Base-by-base conservation (phyloP, 768 basidiomycete species). In the Auriscalpium microsporum region DNA sequence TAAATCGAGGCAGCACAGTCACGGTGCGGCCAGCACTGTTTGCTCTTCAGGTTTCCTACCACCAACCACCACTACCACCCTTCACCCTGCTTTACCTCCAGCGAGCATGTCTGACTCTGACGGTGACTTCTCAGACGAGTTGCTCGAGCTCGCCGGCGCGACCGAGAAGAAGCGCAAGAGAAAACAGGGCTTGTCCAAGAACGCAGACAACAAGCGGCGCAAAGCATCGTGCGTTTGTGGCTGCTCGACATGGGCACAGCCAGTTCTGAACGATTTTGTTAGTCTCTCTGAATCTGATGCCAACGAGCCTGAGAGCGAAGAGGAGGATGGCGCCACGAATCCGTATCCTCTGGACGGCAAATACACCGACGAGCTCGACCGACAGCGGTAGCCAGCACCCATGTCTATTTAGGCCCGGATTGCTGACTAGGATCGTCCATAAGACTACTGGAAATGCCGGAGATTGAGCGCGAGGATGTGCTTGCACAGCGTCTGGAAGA, bases 291-390 rank as follows among this genome's bases (percentile, higher is more conserved):
- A 79, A 36, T 82, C 84, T 16, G 82, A 79, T 36, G 60, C 56
- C 2, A 72, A 76, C 42, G 78, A 71, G 19, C 76, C 78, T 10
- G 86, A 88, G 63, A 85, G 81, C 57, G 87, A 88, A 62, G 76
- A 75, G 51, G 81, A 79, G 54, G 78, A 78, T 34, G 62, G 65
- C 37, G 77, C 75, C 5, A 66, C 68, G 11, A 86, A 90, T 61
- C 84, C 84, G 4, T 98, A 91, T 67, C 94, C 93, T 0, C 72
- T 96, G 11, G 95, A 98, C 63, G 93, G 91, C 50, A 90, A 91
- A 69, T 98, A 90, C 66, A 79, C 79, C 56, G 85, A 96, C 64
- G 91, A 92, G 63, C 78, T 74, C 11, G 95, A 97, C 69, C 80
- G 87, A 64, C 78, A 85, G 60, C 73, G 77, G 95, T 95, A 73